Percentiles rank a stretch among this genome's conserved stretches.
Conservation (phyloP, 192 early-diverging fungal genomes). For the Coemansia sp. region DNA sequence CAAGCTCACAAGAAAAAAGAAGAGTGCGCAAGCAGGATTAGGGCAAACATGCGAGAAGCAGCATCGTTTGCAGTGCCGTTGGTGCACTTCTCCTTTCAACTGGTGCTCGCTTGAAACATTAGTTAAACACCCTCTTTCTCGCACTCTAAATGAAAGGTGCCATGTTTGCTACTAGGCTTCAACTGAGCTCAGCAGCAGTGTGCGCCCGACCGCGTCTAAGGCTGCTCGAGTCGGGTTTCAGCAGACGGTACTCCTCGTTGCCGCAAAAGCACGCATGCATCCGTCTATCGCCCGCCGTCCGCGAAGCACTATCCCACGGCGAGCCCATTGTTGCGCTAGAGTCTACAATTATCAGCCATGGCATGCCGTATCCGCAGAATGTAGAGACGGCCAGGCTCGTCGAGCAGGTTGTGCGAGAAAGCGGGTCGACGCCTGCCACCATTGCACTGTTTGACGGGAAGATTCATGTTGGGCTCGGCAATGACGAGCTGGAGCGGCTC, state of each 20-base stretch:
- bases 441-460: slow-evolving; percentile 85
- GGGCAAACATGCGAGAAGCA: too few species aligned
- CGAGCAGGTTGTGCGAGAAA: slow-evolving; percentile 66
- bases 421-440: slow-evolving; percentile 81
- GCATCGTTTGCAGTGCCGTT: too few species aligned
- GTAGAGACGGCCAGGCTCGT: slow-evolving; percentile 77
- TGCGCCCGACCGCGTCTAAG: too few species aligned
- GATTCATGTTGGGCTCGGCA: slow-evolving; percentile 74
- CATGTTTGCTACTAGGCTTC: not conserved
- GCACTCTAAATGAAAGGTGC: too few species aligned
- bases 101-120: too few species aligned
- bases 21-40: too few species aligned
- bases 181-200: not conserved
- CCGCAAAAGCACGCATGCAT: slow-evolving; percentile 4
- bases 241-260: not conserved
- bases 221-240: too few species aligned
- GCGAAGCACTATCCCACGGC: slow-evolving; percentile 55
- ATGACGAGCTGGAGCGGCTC: slow-evolving; percentile 58
- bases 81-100: too few species aligned
- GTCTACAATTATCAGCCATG: slow-evolving; percentile 94
- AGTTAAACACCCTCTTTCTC: too few species aligned
- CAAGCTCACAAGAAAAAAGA: too few species aligned
- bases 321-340: slow-evolving; percentile 86
- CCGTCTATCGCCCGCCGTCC: slow-evolving; percentile 20
- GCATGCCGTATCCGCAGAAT: slow-evolving; percentile 93